Evolutionary conservation across 73 alveolate species (phyloP).

Genomic region (Breviolum minutum): DNA sequence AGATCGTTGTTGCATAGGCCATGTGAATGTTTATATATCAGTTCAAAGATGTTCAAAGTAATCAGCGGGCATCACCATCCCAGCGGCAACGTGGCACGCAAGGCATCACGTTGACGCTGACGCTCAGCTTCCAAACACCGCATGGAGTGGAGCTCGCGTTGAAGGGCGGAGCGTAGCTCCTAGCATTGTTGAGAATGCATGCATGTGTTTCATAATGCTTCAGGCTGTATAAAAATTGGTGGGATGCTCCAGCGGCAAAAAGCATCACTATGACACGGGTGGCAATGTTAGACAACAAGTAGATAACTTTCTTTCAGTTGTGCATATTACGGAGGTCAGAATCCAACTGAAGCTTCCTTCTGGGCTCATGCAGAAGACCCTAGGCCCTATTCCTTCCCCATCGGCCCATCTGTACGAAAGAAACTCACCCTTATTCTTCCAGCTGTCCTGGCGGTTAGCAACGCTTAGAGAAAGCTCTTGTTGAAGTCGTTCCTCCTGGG

Average conservation of each 20-base stretch:
- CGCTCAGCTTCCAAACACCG: slow-evolving; percentile 44
- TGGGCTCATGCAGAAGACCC: not conserved
- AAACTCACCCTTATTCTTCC: not conserved
- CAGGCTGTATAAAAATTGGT: no score
- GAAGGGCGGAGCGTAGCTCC: slow-evolving; percentile 39
- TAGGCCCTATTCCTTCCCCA: not conserved
- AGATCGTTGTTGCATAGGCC: no score
- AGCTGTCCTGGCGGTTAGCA: slow-evolving; percentile 42
- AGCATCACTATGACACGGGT: not conserved
- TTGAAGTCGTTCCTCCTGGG: not conserved
- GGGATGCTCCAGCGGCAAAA: no score
- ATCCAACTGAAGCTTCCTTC: not conserved
- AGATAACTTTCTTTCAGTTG: not conserved
- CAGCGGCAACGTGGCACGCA: not conserved
- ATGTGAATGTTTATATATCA: no score
- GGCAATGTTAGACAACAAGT: not conserved
- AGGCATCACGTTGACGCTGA: slow-evolving; percentile 20
- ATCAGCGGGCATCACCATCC: not conserved
- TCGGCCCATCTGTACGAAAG: not conserved
- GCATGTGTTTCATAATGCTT: no score
- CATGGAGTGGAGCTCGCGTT: slow-evolving; percentile 46
- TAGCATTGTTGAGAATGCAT: no score
- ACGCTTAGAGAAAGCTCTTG: not conserved
- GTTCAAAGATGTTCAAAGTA: no score
- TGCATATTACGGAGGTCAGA: not conserved